A percentile compares a stretch with the other conserved stretches of the same genome.
phyloP scores from a whole-genome alignment of 345 rosid genomes.

The Dovyalis caffra region DNA sequence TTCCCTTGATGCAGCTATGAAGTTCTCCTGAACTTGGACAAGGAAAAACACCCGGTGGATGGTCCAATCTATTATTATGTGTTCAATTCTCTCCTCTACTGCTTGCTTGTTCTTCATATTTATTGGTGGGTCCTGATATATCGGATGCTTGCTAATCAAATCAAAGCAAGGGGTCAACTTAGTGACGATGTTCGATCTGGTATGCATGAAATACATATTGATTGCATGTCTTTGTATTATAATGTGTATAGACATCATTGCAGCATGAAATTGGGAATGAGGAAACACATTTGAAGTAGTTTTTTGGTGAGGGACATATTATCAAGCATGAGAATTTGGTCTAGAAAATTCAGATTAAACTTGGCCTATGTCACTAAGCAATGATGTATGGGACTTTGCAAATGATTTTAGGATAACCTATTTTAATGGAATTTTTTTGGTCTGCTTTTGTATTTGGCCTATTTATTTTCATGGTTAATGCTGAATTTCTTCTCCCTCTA shows the following conservation, averaged over 20 bases:
- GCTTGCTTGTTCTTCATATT: conserved; percentile 34
- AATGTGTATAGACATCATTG: not conserved
- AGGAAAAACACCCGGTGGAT: conserved; percentile 17
- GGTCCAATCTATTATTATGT: conserved; percentile 35
- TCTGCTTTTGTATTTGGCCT: not conserved
- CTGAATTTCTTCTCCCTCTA: not conserved
- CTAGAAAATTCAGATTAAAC: not conserved
- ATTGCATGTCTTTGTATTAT: not conserved
- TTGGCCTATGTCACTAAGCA: not conserved
- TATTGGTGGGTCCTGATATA: conserved; percentile 41
- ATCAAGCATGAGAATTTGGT: not conserved
- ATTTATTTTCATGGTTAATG: not conserved
- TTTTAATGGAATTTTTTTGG: not conserved
- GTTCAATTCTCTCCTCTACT: conserved; percentile 29
- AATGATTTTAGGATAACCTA: not conserved
- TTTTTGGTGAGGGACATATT: not conserved
- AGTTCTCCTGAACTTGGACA: conserved; percentile 27
- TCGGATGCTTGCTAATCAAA: conserved; percentile 39
- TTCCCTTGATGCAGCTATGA: conserved; percentile 23
- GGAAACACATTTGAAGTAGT: not conserved
- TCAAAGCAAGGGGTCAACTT: conserved; percentile 34
- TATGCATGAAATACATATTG: not conserved
- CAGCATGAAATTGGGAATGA: not conserved
- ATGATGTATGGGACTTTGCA: not conserved
- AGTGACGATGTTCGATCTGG: conserved; percentile 41